Percentiles rank a stretch among this genome's conserved stretches.
These are phyloP conservation scores for Scortechinia acanthostroma DNA, from an alignment of 2,329 filamentous ascomycete species.

Conservation along the genomic window DNA sequence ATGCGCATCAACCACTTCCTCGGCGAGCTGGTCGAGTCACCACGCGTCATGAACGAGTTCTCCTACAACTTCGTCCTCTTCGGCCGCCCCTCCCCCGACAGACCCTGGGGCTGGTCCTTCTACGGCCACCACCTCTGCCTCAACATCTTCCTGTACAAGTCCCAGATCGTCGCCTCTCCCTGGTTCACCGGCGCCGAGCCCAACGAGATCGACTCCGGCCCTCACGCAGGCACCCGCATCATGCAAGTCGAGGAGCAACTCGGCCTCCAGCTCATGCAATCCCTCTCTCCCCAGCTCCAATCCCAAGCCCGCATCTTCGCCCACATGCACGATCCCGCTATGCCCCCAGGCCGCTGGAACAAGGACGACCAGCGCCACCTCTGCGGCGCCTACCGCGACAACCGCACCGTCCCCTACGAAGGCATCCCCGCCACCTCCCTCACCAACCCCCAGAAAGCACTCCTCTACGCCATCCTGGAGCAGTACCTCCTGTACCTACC, in stretches of 20 bases:
- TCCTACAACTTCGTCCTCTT: constrained; percentile 74
- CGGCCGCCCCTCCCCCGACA: constrained; percentile 44
- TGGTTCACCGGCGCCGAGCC: constrained; percentile 79
- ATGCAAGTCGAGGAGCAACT: constrained; percentile 56
- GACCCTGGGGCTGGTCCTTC: constrained; percentile 67
- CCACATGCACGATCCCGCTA: constrained; percentile 52
- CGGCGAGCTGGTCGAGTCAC: constrained; percentile 56
- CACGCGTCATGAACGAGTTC: constrained; percentile 63
- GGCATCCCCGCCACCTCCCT: constrained; percentile 48
- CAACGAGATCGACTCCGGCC: constrained; percentile 63
- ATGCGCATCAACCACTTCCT: constrained; percentile 74
- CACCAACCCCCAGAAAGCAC: constrained; percentile 33
- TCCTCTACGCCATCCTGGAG: constrained; percentile 49
- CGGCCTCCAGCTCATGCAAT: constrained; percentile 66
- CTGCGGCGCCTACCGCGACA: constrained; percentile 73
- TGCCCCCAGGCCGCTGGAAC: constrained; percentile 69
- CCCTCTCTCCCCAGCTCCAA: constrained; percentile 36
- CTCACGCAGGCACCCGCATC: constrained; percentile 56
- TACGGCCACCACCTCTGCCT: constrained; percentile 77
- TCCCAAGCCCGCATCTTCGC: constrained; percentile 45
- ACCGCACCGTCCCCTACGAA: constrained; percentile 69
- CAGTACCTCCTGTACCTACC: constrained; percentile 69
- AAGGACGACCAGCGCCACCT: constrained; percentile 74
- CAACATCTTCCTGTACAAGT: constrained; percentile 58
- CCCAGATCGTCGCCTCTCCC: constrained; percentile 63